Base-by-base conservation (phyloP, 2,329 filamentous ascomycete species). In the Venturiaceae sp. region DNA sequence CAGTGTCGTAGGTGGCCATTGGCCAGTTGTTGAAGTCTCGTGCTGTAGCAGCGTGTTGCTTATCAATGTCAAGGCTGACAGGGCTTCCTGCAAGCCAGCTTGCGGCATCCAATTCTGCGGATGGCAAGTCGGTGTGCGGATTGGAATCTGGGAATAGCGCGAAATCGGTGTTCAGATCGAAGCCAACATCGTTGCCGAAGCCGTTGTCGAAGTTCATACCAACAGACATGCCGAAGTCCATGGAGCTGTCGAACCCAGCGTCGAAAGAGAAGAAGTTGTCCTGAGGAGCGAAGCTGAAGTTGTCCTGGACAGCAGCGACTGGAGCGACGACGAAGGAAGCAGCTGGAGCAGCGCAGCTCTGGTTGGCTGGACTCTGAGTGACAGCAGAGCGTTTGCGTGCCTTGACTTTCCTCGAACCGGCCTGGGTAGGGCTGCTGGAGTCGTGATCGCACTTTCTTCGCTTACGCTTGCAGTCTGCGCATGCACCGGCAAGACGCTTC, bases 391-490 rank as follows among this genome's bases (percentile, higher is more conserved):
- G 32, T 30, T 36, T 53, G 30, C 21, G 30, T 37, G 30, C 34
- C 52, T 53, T 53, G 32, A 37, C 52, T 16, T 36, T 53, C 32
- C 32, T 53, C 8, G 32, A 53, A 19, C 2, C 23, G 21, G 52
- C n/a, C 6, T 13, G 14, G 11, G 30, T 34, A 36, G 32, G 52
- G 28, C 32, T 23, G 52, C 23, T 28, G 30, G 30, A 5, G 26
- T 53, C 33, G 14, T 53, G 52, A 23, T 53, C 30, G 23, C 52
- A 53, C 30, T 61, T 61, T 57, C 60, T 60, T 36, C 60, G 57
- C 16, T 44, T 34, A 30, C 60, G 57, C 39, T 57, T 60, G 60
- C 60, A 61, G 11, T 60, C 58, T 6, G 58, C 60, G 53, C 60
- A 61, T 11, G 60, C 60, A 37, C 60, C 60, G 39, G n/a, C 53